A percentile compares a stretch with the other conserved stretches of the same genome.
Conservation (phyloP, 139 green algal genomes). For the Ettlia oleoabundans region DNA sequence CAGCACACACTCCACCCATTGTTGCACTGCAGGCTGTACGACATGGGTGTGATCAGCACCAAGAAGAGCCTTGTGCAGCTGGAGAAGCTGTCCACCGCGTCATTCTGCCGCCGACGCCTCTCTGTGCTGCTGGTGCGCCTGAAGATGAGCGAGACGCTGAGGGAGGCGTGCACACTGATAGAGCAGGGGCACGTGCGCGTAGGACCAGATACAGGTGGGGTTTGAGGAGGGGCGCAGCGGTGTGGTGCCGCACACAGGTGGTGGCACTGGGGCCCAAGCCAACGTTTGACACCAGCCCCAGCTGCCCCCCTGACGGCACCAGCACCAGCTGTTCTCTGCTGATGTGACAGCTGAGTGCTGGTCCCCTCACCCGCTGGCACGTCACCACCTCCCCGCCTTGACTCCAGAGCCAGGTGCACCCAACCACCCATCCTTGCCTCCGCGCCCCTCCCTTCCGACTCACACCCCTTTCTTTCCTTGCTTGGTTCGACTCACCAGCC, state of each 20-base stretch:
- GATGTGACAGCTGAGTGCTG: too few species aligned
- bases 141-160: constrained; percentile 93
- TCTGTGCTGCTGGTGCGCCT: constrained; percentile 90
- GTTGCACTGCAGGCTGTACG: constrained; percentile 73
- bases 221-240: neutral
- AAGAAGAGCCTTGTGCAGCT: constrained; percentile 95
- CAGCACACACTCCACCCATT: neutral
- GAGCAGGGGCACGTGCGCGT: constrained; percentile 97
- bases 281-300: too few species aligned
- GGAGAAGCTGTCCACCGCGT: constrained; percentile 89
- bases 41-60: constrained; percentile 91
- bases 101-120: constrained; percentile 93
- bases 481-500: neutral
- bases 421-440: too few species aligned
- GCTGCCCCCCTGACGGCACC: too few species aligned
- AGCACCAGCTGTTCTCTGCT: too few species aligned
- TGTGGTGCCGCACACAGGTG: too few species aligned
- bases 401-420: too few species aligned
- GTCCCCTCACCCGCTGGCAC: too few species aligned
- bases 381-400: too few species aligned
- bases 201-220: constrained; percentile 81
- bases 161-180: constrained; percentile 93
- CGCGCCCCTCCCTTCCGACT: too few species aligned
- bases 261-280: too few species aligned
- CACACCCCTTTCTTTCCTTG: neutral